These are phyloP conservation scores for Physcia stellaris DNA, from an alignment of 495 filamentous ascomycete species.

Conservation along the genomic window DNA sequence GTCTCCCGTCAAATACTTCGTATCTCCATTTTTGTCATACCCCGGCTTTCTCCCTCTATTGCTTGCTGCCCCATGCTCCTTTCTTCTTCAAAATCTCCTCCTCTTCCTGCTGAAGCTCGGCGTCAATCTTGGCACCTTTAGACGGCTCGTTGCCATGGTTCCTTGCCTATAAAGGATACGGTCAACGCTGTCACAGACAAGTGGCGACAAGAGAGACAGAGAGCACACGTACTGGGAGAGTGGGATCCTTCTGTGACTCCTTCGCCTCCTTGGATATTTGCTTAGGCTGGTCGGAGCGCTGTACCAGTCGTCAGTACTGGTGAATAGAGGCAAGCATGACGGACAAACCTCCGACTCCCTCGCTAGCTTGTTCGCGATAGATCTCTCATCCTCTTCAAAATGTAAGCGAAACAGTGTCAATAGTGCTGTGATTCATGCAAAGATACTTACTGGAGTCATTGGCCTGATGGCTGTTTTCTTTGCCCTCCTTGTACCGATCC, in stretches of 20 bases:
- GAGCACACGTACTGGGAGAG: conserved; percentile 43
- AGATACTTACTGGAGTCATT: conserved; percentile 53
- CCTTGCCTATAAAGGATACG: conserved; percentile 37
- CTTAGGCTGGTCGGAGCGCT: conserved; percentile 24
- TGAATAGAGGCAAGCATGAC: too few species aligned
- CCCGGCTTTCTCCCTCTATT: background rate
- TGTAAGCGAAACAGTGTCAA: conserved; percentile 4
- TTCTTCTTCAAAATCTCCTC: conserved; percentile 52
- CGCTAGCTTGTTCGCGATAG: conserved; percentile 64
- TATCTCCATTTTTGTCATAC: too few species aligned
- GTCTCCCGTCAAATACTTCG: too few species aligned
- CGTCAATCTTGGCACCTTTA: conserved; percentile 57
- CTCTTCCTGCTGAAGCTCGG: conserved; percentile 54
- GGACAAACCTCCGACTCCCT: conserved; percentile 37
- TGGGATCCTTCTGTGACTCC: conserved; percentile 49
- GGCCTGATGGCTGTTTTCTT: conserved; percentile 47
- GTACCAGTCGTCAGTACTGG: too few species aligned
- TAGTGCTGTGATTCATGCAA: background rate
- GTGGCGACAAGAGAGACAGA: background rate
- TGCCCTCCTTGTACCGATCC: conserved; percentile 53
- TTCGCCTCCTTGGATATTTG: conserved; percentile 37
- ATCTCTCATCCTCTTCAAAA: conserved; percentile 56
- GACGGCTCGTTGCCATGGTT: conserved; percentile 59
- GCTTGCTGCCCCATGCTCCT: conserved; percentile 19
- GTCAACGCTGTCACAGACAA: background rate